phyloP scores from a whole-genome alignment of 2,329 filamentous ascomycete genomes.

The Calonectria pteridis region DNA sequence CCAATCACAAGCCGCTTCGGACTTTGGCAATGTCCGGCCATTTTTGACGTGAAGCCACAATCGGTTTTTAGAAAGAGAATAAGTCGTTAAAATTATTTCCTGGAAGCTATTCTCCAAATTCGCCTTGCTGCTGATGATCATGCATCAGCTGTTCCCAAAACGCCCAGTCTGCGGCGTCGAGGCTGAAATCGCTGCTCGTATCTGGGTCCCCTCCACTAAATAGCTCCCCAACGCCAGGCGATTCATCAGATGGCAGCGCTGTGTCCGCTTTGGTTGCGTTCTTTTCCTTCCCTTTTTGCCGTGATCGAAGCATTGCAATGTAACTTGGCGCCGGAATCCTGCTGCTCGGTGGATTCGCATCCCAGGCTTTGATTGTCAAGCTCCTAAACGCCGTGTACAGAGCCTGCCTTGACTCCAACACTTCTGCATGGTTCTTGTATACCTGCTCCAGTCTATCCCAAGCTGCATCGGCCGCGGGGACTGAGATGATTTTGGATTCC shows the following conservation, averaged over 20 bases:
- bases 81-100: neutral
- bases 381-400: slow-evolving; percentile 46
- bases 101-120: neutral
- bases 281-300: neutral
- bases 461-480: slow-evolving; percentile 27
- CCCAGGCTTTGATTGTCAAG: slow-evolving; percentile 51
- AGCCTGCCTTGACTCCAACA: slow-evolving; percentile 43
- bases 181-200: slow-evolving; percentile 27
- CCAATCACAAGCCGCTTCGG: slow-evolving; percentile 14
- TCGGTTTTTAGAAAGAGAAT: neutral
- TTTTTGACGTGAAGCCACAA: neutral
- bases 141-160: slow-evolving; percentile 44
- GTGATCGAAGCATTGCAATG: slow-evolving; percentile 34
- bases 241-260: neutral
- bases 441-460: slow-evolving; percentile 46
- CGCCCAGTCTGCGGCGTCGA: slow-evolving; percentile 40
- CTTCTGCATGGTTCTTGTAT: slow-evolving; percentile 46
- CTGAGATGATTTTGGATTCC: slow-evolving; percentile 37
- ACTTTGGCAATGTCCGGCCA: neutral
- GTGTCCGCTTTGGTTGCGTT: neutral
- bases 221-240: slow-evolving; percentile 5
- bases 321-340: slow-evolving; percentile 36
- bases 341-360: slow-evolving; percentile 28
- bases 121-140: neutral
- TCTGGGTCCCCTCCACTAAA: neutral